Base-by-base conservation (phyloP, 192 early-diverging fungal genomes). In the Backusella sp. region DNA sequence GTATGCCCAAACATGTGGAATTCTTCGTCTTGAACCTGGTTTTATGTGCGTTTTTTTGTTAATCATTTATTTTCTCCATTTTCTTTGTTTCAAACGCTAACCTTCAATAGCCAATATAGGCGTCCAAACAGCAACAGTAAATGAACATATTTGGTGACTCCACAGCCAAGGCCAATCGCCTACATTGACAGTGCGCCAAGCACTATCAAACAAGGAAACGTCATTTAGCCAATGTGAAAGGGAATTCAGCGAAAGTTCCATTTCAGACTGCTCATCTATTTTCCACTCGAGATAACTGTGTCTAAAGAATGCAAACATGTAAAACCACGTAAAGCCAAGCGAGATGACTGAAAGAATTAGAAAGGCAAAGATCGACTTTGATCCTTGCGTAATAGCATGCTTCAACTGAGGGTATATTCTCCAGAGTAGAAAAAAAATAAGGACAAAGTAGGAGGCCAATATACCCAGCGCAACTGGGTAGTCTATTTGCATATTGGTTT, bases 111-210 rank as follows among this genome's bases (percentile, higher is more conserved):
- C 79, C 9, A 80, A 39, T 30, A 80, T 66, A 17, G 79, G 75
- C n/a, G 72, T 77, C 79, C 75, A 80, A 7, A 80, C 79, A 65
- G 75, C 49, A 15, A 73, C 75, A 32, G 79, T 80, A 35, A 80
- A 80, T 3, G 67, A 44, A 36, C 79, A 80, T 15, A 80, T 21
- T 59, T 80, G 79, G n/a, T 76, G 69, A 71, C 79, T 80, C 79
- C 79, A 80, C 11, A 80, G n/a, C 79, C 79, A 80, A 8, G 36
- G 71, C 65, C 71, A 73, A 1, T 30, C 53, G 36, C 79, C 79
- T 15, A 72, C 62, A 36, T 46, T 72, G 6, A 80, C 79, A 2
- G 72, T 73, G 28, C 79, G 53, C 79, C 79, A 80, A 49, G 79
- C 79, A 23, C 73, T 72, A 36, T 76, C 79, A 32, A 80, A 80